Evolutionary conservation across 108 stramenopile genomes (phyloP).

Genomic region (Nitzschia putrida): DNA sequence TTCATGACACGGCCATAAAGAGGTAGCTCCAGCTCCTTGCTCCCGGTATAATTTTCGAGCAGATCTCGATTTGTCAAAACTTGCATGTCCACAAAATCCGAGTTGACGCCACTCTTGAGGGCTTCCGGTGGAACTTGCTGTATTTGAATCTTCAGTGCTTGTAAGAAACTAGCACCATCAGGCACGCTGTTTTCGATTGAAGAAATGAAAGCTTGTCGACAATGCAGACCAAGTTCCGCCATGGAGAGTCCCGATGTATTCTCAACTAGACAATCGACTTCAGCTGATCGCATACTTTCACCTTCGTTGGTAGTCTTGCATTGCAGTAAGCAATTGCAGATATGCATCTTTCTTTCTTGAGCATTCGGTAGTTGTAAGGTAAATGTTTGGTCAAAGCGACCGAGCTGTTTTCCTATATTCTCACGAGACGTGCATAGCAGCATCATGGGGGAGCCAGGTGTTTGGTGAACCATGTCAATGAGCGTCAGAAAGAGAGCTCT

Average conservation of each 20-base stretch:
- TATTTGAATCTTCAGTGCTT: constrained; percentile 46
- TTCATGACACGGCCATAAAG: constrained; percentile 54
- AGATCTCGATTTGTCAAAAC: constrained; percentile 62
- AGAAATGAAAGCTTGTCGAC: constrained; percentile 51
- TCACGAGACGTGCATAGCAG: constrained; percentile 60
- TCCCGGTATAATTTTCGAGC: not conserved
- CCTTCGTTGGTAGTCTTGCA: not conserved
- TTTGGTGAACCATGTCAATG: constrained; percentile 23
- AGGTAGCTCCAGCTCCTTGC: constrained; percentile 35
- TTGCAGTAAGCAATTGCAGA: constrained; percentile 26
- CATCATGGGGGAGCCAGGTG: constrained; percentile 29
- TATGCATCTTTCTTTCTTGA: constrained; percentile 39
- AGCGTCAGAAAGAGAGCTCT: constrained; percentile 32
- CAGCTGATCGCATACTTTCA: constrained; percentile 13
- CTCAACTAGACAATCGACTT: constrained; percentile 39
- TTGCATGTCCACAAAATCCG: constrained; percentile 76
- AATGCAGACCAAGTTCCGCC: constrained; percentile 66
- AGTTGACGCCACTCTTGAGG: constrained; percentile 54
- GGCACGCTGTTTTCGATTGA: not conserved
- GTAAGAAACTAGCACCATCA: constrained; percentile 26
- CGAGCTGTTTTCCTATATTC: constrained; percentile 31
- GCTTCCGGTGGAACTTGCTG: constrained; percentile 55
- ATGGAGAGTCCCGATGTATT: constrained; percentile 56
- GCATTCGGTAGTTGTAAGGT: constrained; percentile 43
- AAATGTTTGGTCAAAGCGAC: constrained; percentile 62